These are phyloP conservation scores for Boletales sp. DNA, from an alignment of 768 basidiomycete genomes.

Conservation along the genomic window DNA sequence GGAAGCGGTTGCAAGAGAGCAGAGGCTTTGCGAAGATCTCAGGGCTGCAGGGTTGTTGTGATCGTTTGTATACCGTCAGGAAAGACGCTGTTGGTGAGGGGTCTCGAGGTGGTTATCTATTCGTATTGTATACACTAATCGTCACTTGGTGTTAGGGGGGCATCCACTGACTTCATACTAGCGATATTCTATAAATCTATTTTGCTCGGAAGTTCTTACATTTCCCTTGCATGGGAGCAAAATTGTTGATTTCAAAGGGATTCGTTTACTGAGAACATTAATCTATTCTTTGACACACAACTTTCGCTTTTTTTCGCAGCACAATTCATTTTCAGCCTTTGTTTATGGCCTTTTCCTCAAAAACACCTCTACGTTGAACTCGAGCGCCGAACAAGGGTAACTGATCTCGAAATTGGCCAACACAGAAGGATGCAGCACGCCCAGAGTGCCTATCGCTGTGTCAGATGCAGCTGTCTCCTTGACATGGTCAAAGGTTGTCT, in stretches of 20 bases:
- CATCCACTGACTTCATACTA: slow-evolving; percentile 6
- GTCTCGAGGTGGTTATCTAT: background rate
- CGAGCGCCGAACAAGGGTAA: slow-evolving; percentile 92
- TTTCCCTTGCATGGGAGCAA: background rate
- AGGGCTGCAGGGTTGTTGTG: slow-evolving; percentile 64
- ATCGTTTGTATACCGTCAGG: slow-evolving; percentile 1
- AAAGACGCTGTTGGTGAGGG: background rate
- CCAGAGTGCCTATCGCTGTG: slow-evolving; percentile 79
- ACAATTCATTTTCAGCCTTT: background rate
- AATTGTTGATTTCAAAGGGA: too few relatives aligned
- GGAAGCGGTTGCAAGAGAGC: slow-evolving; percentile 51
- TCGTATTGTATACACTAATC: slow-evolving; percentile 22
- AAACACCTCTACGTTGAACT: slow-evolving; percentile 95
- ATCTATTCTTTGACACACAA: slow-evolving; percentile 6
- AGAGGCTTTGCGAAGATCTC: slow-evolving; percentile 55
- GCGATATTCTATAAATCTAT: slow-evolving; percentile 9
- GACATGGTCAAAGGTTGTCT: slow-evolving; percentile 38
- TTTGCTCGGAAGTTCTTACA: background rate
- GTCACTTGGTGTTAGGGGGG: background rate
- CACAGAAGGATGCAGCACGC: slow-evolving; percentile 90
- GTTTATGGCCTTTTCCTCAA: slow-evolving; percentile 49
- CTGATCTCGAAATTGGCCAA: slow-evolving; percentile 90
- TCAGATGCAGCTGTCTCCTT: slow-evolving; percentile 52
- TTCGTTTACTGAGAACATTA: background rate
- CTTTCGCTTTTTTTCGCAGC: too few relatives aligned